These are phyloP conservation scores for Suillus variegatus DNA, from an alignment of 768 basidiomycete genomes.

Conservation along the genomic window DNA sequence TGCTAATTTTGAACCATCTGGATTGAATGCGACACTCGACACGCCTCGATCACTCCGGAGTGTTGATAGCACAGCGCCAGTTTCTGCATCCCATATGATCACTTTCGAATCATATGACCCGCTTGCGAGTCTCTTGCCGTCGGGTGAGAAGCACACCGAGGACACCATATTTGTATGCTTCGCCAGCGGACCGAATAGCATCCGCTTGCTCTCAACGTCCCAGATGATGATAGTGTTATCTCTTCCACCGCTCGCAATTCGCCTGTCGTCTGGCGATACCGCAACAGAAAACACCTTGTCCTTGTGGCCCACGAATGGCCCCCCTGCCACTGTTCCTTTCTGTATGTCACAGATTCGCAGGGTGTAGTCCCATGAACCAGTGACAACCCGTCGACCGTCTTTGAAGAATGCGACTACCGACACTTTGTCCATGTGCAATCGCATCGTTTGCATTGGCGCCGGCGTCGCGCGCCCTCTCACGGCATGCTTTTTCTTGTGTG, in stretches of 20 bases:
- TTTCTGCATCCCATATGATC: background rate
- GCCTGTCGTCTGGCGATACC: background rate
- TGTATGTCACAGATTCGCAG: background rate
- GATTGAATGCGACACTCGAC: background rate
- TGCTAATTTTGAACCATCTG: background rate
- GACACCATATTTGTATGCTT: background rate
- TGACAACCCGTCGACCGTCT: background rate
- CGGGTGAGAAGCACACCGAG: background rate
- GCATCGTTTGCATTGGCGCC: background rate
- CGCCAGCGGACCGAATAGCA: background rate
- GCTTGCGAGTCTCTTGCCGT: background rate
- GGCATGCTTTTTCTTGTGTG: background rate
- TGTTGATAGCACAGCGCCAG: background rate
- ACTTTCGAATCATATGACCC: background rate
- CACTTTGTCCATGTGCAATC: background rate
- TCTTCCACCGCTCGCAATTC: background rate
- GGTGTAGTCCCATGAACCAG: background rate
- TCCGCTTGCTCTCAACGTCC: background rate
- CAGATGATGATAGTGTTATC: background rate
- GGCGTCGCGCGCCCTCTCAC: background rate
- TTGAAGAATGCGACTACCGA: background rate
- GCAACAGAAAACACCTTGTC: background rate
- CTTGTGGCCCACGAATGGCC: background rate
- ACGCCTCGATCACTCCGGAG: background rate
- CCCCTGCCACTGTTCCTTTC: background rate